Percentiles rank a stretch among this genome's conserved stretches.
Conservation (phyloP, 129 eudicot genomes). For the Pseudognaphalium luteoalbum region DNA sequence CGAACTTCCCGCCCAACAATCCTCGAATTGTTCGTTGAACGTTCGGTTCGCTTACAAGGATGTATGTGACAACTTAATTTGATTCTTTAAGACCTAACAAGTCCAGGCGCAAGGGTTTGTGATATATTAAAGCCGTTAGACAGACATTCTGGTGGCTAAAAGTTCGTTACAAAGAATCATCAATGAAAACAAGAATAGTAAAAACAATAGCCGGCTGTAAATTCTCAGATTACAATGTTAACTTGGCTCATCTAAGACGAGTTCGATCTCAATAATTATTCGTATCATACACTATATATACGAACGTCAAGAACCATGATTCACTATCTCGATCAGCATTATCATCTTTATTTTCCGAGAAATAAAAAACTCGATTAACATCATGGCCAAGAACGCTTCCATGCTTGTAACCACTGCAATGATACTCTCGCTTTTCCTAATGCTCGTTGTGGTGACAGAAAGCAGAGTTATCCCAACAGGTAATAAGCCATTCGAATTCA, state of each 20-base stretch:
- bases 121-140: too few relatives aligned
- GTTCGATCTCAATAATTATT: not conserved
- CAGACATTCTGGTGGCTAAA: too few relatives aligned
- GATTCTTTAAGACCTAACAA: too few relatives aligned
- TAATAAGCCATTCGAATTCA: constrained; percentile 11
- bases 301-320: not conserved
- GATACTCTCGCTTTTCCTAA: constrained; percentile 22
- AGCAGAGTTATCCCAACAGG: not conserved
- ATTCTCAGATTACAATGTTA: constrained; percentile 19
- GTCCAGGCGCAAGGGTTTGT: too few relatives aligned
- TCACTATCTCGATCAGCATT: not conserved
- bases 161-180: not conserved
- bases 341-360: not conserved
- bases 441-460: constrained; percentile 19
- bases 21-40: too few relatives aligned
- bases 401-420: constrained; percentile 9
- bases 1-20: too few relatives aligned
- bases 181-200: not conserved
- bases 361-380: not conserved
- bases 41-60: too few relatives aligned
- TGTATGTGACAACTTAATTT: too few relatives aligned
- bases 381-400: constrained; percentile 32
- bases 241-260: constrained; percentile 11
- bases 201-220: constrained; percentile 19
- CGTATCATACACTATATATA: not conserved